Conservation (phyloP, 2,329 filamentous ascomycete genomes). For the Xylaria sp. region DNA sequence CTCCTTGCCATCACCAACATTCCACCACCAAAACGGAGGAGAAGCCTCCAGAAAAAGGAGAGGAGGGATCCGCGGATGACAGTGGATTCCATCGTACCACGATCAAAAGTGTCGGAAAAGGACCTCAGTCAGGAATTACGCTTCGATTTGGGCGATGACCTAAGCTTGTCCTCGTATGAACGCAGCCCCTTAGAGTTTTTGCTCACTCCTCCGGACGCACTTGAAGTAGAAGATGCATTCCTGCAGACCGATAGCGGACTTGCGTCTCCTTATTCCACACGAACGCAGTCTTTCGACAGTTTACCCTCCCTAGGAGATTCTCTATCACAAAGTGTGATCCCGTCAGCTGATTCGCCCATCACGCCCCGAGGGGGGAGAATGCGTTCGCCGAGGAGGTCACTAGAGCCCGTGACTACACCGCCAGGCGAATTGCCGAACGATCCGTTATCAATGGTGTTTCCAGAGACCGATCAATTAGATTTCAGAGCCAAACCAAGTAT, state of each 20-base stretch:
- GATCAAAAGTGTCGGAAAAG: slow-evolving; percentile 62
- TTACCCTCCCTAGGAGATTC: slow-evolving; percentile 65
- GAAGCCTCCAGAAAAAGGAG: slow-evolving; percentile 41
- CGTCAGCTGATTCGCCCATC: slow-evolving; percentile 56
- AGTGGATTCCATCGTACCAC: slow-evolving; percentile 61
- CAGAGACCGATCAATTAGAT: slow-evolving; percentile 53
- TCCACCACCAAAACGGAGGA: slow-evolving; percentile 52
- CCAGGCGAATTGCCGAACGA: slow-evolving; percentile 54
- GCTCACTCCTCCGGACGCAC: slow-evolving; percentile 64
- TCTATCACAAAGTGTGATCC: slow-evolving; percentile 54
- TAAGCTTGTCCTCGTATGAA: slow-evolving; percentile 50
- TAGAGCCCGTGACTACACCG: slow-evolving; percentile 63
- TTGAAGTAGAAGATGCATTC: slow-evolving; percentile 54
- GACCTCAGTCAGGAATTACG: slow-evolving; percentile 53
- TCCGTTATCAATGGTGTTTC: slow-evolving; percentile 50
- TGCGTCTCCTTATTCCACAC: slow-evolving; percentile 58
- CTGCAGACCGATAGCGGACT: slow-evolving; percentile 57
- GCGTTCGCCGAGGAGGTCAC: slow-evolving; percentile 52
- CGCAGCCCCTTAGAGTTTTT: slow-evolving; percentile 64
- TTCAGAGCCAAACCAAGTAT: slow-evolving; percentile 46
- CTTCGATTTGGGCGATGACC: slow-evolving; percentile 25
- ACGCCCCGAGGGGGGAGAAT: slow-evolving; percentile 51
- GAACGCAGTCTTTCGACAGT: slow-evolving; percentile 65
- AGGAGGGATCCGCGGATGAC: slow-evolving; percentile 50
- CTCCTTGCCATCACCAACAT: slow-evolving; percentile 68